These are phyloP conservation scores for Eruca vesicaria DNA, from an alignment of 441 rosid species.

Conservation along the genomic window DNA sequence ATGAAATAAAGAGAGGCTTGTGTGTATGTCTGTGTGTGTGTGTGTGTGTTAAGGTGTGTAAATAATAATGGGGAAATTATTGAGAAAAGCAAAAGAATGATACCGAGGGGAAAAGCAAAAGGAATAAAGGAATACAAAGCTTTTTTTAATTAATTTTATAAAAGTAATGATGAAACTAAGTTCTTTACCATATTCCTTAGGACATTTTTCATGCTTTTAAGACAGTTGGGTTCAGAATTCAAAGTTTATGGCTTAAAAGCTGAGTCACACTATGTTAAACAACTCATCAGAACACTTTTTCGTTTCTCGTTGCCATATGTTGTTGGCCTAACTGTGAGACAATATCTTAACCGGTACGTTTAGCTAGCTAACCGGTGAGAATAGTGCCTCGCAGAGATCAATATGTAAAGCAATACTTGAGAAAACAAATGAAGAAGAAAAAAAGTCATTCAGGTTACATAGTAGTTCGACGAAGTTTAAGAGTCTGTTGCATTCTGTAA, in stretches of 20 bases:
- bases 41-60: constrained; percentile 1
- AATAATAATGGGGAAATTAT: constrained; percentile 48
- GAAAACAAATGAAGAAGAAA: background rate
- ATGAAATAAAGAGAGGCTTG: background rate
- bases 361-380: background rate
- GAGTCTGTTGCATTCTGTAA: background rate
- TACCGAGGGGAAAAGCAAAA: constrained; percentile 37
- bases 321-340: background rate
- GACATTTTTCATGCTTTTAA: constrained; percentile 40
- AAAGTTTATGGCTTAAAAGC: constrained; percentile 24
- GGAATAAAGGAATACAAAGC: constrained; percentile 19
- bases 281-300: background rate
- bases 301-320: background rate
- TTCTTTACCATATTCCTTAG: constrained; percentile 18
- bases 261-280: constrained; percentile 21
- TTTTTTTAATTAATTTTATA: background rate
- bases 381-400: background rate
- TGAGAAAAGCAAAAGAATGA: constrained; percentile 46
- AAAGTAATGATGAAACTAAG: constrained; percentile 23
- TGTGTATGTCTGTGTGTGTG: constrained; percentile 33
- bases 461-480: no score
- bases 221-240: constrained; percentile 31
- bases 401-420: background rate
- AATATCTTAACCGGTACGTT: background rate
- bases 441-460: no score